Percentiles rank a stretch among this genome's conserved stretches.
phyloP scores from a whole-genome alignment of 257 asterid genomes.

The Plectranthus barbatus region DNA sequence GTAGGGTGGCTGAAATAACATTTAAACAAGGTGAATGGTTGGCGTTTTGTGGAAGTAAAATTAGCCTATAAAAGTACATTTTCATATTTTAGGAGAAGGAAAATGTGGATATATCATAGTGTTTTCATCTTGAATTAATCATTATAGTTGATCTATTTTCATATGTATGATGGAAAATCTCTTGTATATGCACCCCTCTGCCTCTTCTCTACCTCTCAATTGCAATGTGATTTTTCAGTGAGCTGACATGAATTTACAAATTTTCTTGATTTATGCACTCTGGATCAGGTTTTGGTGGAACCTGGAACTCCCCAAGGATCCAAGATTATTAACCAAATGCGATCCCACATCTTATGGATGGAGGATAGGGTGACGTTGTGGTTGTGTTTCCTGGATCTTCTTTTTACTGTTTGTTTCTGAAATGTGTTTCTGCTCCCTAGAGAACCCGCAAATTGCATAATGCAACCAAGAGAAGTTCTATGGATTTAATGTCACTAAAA shows the following conservation, averaged over 20 bases:
- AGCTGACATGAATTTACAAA: neutral
- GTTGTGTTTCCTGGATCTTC: conserved; percentile 8
- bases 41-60: neutral
- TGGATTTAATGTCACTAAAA: conserved; percentile 45
- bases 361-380: conserved; percentile 66
- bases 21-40: no score
- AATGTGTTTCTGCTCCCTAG: conserved; percentile 32
- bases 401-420: neutral
- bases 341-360: conserved; percentile 95
- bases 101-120: neutral
- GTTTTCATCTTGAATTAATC: neutral
- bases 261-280: neutral
- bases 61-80: neutral
- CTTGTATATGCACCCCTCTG: neutral
- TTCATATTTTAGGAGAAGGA: neutral
- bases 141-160: neutral
- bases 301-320: conserved; percentile 99
- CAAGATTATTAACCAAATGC: conserved; percentile 80
- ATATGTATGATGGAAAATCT: neutral
- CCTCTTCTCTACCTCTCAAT: neutral
- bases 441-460: conserved; percentile 56
- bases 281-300: conserved; percentile 74
- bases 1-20: neutral
- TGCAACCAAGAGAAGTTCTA: conserved; percentile 35
- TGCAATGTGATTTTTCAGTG: neutral